Evolutionary conservation across 495 filamentous ascomycete species (phyloP), one percentile per base, ranked within the genome.

Genomic region (Aspergillus homomorphus): DNA sequence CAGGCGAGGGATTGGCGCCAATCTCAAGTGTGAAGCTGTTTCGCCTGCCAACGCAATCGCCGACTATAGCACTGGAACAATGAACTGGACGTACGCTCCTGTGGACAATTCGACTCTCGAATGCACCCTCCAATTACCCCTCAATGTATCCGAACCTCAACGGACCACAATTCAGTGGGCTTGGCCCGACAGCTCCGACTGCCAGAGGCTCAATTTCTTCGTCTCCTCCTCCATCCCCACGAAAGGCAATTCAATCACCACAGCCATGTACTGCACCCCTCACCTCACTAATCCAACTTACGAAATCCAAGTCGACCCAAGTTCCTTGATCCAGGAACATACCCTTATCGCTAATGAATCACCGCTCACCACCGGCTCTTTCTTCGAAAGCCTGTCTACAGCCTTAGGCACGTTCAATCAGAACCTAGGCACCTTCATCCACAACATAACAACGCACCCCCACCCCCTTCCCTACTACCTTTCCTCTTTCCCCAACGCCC

Each of bases 321-420:
- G 38, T 10, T 61, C 65, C 12, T 42, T 23, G 22, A 52, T 70
- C 18, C 45, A 1, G 18, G 8, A 46, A 26, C 19, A 59, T 18
- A 14, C 30, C 42, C 53, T 7, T 3, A n/a, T 46, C 18, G 7
- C 45, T 15, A 8, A 19, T 15, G 6, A 21, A 0, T 7, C 18
- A n/a, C 45, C 48, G 4, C 51, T 63, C 20, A 57, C 57, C 24
- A 56, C 51, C 26, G 63, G 59, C 0, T 1, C 5, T 4, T 55
- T 68, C 30, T 59, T 56, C 22, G 54, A 56, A 23, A 70, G 68
- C 18, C 62, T 52, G 1, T 63, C 67, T 2, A 18, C 45, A 4
- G 54, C 48, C 19, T 53, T 70, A 6, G 54, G 14, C 0, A 16
- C 33, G 9, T 70, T 64, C 42, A 67, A 59, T 7, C 52, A 53